Percentiles rank a stretch among this genome's conserved stretches.
These are phyloP conservation scores for Calonectria hongkongensis DNA, from an alignment of 2,329 filamentous ascomycete genomes.

Conservation along the genomic window DNA sequence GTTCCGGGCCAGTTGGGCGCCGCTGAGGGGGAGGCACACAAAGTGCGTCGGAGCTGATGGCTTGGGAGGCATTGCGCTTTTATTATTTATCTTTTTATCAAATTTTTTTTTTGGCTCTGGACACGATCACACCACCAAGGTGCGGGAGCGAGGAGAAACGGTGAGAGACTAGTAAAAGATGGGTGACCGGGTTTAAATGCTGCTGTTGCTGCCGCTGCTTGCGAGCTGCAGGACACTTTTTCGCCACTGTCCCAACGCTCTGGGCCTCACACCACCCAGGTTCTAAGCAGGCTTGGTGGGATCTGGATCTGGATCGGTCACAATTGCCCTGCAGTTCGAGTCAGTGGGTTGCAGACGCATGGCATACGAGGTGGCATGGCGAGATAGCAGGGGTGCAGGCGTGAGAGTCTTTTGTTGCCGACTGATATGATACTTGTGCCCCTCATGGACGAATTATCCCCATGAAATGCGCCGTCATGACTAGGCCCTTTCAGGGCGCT, in stretches of 20 bases:
- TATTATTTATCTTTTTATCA: background rate
- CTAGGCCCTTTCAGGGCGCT: background rate
- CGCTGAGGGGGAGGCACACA: conserved; percentile 82
- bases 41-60: conserved; percentile 81
- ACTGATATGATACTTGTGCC: conserved; percentile 16
- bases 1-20: conserved; percentile 78
- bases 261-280: conserved; percentile 33
- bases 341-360: conserved; percentile 32
- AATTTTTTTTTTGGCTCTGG: background rate
- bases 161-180: conserved; percentile 1
- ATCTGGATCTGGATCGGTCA: conserved; percentile 31
- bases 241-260: conserved; percentile 28
- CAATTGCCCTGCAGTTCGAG: conserved; percentile 29
- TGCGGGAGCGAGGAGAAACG: background rate
- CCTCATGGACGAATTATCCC: background rate
- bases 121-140: background rate
- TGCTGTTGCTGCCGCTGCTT: background rate
- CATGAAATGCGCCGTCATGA: background rate
- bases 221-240: conserved; percentile 26
- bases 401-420: background rate
- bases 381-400: conserved; percentile 1
- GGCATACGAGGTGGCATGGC: conserved; percentile 17
- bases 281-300: background rate
- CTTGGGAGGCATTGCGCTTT: conserved; percentile 59
- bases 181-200: conserved; percentile 22